Percentiles rank a stretch among this genome's conserved stretches.
phyloP scores from a whole-genome alignment of 495 filamentous ascomycete species.

The Endocarpon pusillum region DNA sequence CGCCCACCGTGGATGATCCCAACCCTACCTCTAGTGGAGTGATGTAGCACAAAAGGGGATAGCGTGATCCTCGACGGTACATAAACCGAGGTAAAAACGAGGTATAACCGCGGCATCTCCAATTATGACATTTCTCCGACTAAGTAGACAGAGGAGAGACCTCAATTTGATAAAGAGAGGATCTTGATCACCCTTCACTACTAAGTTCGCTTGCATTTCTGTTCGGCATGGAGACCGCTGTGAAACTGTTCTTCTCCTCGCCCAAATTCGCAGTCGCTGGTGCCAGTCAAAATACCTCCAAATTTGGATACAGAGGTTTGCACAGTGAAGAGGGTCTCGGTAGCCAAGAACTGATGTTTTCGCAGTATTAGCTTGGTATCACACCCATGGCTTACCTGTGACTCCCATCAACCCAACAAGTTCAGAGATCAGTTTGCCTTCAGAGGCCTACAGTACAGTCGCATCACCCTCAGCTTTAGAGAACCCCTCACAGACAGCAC shows the following conservation, averaged over 20 bases:
- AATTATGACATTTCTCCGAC: no score
- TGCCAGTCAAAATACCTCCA: slow-evolving; percentile 63
- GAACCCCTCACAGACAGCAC: slow-evolving; percentile 49
- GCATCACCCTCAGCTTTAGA: slow-evolving; percentile 45
- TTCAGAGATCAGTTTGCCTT: slow-evolving; percentile 36
- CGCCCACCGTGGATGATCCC: no score
- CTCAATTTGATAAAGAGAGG: no score
- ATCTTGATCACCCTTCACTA: no score
- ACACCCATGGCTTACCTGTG: slow-evolving; percentile 53
- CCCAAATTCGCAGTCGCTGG: slow-evolving; percentile 80
- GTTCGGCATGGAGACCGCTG: slow-evolving; percentile 38
- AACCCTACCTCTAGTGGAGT: no score
- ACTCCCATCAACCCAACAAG: slow-evolving; percentile 68
- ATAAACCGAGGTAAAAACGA: no score
- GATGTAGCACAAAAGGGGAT: no score
- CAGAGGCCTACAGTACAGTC: slow-evolving; percentile 41
- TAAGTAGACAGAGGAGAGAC: no score
- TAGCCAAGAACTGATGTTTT: neutral
- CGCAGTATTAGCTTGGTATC: slow-evolving; percentile 80
- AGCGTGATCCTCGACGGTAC: no score
- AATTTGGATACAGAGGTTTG: slow-evolving; percentile 83
- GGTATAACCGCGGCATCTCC: no score
- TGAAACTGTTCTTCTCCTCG: slow-evolving; percentile 67
- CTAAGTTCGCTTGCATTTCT: no score
- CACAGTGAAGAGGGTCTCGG: neutral